A percentile compares a stretch with the other conserved stretches of the same genome.
Conservation (phyloP, 164 flowering plant genomes). For the Kingdonia uniflora region DNA sequence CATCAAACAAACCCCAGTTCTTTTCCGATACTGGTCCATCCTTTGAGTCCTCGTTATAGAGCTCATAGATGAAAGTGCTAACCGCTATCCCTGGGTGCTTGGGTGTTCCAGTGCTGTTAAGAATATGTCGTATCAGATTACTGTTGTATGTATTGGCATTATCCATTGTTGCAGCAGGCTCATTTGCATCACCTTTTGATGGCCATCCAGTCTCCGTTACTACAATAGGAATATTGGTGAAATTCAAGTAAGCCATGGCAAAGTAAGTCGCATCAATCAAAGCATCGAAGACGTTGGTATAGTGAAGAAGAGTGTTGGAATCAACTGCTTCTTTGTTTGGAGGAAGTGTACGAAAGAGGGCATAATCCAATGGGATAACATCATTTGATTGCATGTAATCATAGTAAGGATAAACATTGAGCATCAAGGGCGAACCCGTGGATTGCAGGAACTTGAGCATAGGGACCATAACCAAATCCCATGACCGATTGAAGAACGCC, state of each 20-base stretch:
- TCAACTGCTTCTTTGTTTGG: conserved; percentile 90
- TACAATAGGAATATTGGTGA: conserved; percentile 57
- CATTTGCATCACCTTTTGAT: conserved; percentile 60
- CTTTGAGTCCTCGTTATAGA: conserved; percentile 74
- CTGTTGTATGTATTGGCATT: conserved; percentile 86
- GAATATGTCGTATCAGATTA: conserved; percentile 66
- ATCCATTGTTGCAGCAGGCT: conserved; percentile 60
- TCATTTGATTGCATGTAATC: conserved; percentile 75
- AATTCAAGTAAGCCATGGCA: conserved; percentile 64
- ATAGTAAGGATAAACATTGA: conserved; percentile 81
- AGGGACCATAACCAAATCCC: conserved; percentile 60
- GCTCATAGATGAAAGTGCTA: conserved; percentile 83
- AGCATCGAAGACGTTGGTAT: conserved; percentile 87
- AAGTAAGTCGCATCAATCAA: conserved; percentile 77
- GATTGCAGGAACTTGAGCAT: conserved; percentile 65
- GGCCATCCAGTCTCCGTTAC: conserved; percentile 90
- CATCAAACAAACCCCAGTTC: conserved; percentile 88
- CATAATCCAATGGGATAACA: conserved; percentile 73
- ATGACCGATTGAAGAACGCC: conserved; percentile 75
- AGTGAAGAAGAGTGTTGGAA: conserved; percentile 71
- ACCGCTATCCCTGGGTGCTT: conserved; percentile 74
- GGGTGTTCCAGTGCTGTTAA: conserved; percentile 82
- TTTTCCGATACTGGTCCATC: conserved; percentile 69
- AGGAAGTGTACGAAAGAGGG: conserved; percentile 67
- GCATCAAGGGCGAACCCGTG: conserved; percentile 65